Percentiles rank a stretch among this genome's conserved stretches.
phyloP scores from a whole-genome alignment of 169 alveolate species.

The Eimeria praecox region DNA sequence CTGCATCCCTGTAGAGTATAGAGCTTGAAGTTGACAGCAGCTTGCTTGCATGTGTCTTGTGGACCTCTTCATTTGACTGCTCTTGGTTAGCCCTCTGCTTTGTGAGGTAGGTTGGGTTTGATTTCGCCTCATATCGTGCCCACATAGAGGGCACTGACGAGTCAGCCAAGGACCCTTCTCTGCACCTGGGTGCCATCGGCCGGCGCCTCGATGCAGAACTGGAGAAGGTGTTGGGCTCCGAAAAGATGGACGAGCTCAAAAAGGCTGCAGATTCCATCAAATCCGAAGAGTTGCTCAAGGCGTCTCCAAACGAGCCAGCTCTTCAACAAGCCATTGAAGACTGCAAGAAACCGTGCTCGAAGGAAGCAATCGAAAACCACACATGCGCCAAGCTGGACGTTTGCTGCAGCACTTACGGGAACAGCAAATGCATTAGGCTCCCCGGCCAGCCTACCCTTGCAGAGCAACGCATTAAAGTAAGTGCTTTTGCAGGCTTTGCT shows the following conservation, averaged over 20 bases:
- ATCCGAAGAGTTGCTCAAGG: constrained; percentile 36
- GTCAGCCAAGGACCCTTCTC: constrained; percentile 46
- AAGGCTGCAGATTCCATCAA: constrained; percentile 22
- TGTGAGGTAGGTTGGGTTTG: constrained; percentile 54
- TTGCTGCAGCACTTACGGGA: constrained; percentile 71
- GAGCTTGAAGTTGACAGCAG: background rate
- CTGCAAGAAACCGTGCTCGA: constrained; percentile 57
- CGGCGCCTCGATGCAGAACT: constrained; percentile 60
- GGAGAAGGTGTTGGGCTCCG: constrained; percentile 19
- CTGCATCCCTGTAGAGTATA: background rate
- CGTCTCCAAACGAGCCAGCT: background rate
- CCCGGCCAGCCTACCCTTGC: constrained; percentile 61
- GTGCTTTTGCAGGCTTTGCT: background rate
- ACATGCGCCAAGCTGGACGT: constrained; percentile 65
- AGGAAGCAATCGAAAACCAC: background rate
- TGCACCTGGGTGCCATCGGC: background rate
- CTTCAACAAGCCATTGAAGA: constrained; percentile 59
- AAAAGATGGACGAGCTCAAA: constrained; percentile 17
- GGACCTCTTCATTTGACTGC: background rate
- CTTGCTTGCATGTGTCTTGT: background rate
- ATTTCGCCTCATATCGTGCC: constrained; percentile 59
- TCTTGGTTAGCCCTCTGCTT: background rate
- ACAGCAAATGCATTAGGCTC: constrained; percentile 64
- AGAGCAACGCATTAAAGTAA: constrained; percentile 32
- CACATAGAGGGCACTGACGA: constrained; percentile 61